A percentile compares a stretch with the other conserved stretches of the same genome.
These are phyloP conservation scores for Epichloe glyceriae DNA, from an alignment of 2,329 filamentous ascomycete genomes.

Conservation along the genomic window DNA sequence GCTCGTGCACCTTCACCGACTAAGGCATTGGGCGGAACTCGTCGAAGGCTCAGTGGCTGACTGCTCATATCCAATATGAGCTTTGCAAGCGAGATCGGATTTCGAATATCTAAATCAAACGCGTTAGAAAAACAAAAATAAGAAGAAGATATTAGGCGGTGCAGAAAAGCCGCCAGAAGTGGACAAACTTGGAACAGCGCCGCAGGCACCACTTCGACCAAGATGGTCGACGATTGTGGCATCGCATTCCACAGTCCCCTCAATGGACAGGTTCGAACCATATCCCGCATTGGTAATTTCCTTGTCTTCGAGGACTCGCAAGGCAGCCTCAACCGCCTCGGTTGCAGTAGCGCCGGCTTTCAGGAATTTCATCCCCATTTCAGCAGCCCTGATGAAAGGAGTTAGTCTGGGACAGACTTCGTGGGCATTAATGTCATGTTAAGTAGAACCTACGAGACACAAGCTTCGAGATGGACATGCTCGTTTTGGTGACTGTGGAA, in stretches of 20 bases:
- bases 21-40: constrained; percentile 86
- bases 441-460: constrained; percentile 57
- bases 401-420: background rate
- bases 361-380: constrained; percentile 68
- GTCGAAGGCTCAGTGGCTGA: constrained; percentile 64
- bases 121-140: background rate
- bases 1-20: constrained; percentile 73
- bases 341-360: constrained; percentile 66
- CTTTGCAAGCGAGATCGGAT: constrained; percentile 80
- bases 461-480: constrained; percentile 68
- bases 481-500: constrained; percentile 88
- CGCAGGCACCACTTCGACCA: constrained; percentile 84
- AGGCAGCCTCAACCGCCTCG: constrained; percentile 80
- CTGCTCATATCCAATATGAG: constrained; percentile 67
- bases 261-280: constrained; percentile 85
- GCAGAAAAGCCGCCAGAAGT: background rate
- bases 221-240: constrained; percentile 84
- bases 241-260: constrained; percentile 88
- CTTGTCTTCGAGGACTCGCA: constrained; percentile 78
- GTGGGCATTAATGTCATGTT: too few species aligned
- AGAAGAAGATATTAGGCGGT: too few species aligned
- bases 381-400: constrained; percentile 55
- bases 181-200: constrained; percentile 71
- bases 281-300: constrained; percentile 96
- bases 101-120: constrained; percentile 59